Conservation (phyloP, 2,329 filamentous ascomycete genomes). For the Lachnellula hyalina region DNA sequence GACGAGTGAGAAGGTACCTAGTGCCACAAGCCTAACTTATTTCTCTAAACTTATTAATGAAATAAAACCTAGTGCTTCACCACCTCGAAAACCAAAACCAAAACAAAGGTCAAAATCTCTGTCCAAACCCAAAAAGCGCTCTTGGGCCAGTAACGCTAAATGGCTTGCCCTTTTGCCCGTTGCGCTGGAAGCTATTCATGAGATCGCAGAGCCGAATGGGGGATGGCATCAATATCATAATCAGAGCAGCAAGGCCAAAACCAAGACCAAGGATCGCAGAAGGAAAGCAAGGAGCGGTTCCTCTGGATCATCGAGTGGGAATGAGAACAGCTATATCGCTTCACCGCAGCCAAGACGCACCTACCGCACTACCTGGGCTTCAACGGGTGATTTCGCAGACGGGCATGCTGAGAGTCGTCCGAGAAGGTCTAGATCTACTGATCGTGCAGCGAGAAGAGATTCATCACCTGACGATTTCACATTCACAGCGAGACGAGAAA, state of each 20-base stretch:
- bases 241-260: not conserved
- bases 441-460: not conserved
- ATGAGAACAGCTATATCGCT: no score
- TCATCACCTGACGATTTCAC: not conserved
- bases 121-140: not conserved
- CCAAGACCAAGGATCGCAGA: conserved; percentile 3
- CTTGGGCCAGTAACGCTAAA: not conserved
- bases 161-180: conserved; percentile 10
- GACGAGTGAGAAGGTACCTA: not conserved
- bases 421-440: not conserved
- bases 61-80: not conserved
- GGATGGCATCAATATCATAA: conserved; percentile 16
- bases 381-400: not conserved
- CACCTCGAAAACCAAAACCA: not conserved
- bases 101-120: not conserved
- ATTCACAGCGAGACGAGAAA: not conserved
- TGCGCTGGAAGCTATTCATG: conserved; percentile 4
- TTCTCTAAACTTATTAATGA: not conserved
- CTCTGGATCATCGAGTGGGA: no score
- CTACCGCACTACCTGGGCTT: no score
- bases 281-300: not conserved
- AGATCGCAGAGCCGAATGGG: conserved; percentile 11
- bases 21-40: not conserved
- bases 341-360: no score
- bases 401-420: not conserved